These are phyloP conservation scores for Picocystis sp. DNA, from an alignment of 163 green algal genomes.

Conservation along the genomic window DNA sequence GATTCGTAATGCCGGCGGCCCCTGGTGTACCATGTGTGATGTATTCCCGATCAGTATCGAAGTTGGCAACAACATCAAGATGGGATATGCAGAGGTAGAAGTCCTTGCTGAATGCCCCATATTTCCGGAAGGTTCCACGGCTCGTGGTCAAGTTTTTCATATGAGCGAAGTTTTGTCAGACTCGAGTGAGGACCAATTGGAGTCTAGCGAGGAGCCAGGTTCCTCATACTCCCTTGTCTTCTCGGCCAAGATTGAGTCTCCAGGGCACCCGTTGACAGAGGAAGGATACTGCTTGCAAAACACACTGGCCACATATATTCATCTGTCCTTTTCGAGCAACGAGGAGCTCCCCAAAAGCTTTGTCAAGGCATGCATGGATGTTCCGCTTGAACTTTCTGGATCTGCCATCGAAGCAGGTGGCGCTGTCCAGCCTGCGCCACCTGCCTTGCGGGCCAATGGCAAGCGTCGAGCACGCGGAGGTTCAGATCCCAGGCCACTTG, in stretches of 20 bases:
- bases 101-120: conserved; percentile 25
- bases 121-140: conserved; percentile 32
- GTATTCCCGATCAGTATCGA: conserved; percentile 67
- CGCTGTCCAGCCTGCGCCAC: no score
- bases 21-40: conserved; percentile 25
- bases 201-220: conserved; percentile 1
- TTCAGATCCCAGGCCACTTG: no score
- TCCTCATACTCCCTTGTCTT: background rate
- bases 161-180: conserved; percentile 54
- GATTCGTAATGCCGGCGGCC: conserved; percentile 14
- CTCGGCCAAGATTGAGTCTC: background rate
- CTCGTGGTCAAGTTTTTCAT: conserved; percentile 49
- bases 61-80: conserved; percentile 29
- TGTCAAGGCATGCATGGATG: conserved; percentile 30
- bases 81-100: conserved; percentile 58
- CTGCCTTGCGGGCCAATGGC: no score
- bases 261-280: conserved; percentile 17
- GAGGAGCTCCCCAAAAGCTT: conserved; percentile 31
- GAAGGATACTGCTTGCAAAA: conserved; percentile 49
- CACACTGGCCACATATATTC: conserved; percentile 60
- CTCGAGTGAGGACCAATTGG: background rate
- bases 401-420: background rate
- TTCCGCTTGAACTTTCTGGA: conserved; percentile 14
- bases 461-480: no score
- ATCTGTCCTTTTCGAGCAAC: conserved; percentile 62